phyloP scores from a whole-genome alignment of 75 land plant species.

The Pseudotsuga menziesii region DNA sequence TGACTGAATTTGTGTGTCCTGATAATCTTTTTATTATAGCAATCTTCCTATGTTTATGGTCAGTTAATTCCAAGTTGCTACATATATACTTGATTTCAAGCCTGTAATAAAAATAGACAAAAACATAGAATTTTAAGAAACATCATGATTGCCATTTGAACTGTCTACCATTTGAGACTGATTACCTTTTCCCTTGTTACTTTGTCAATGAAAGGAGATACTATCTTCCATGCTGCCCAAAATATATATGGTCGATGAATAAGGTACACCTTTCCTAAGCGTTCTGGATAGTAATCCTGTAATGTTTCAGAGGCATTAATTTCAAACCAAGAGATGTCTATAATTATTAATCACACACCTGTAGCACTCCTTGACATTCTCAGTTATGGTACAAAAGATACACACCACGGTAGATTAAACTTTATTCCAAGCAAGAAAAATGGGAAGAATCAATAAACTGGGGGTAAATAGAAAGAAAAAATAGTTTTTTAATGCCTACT shows the following conservation, averaged over 20 bases:
- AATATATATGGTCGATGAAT: conserved; percentile 21
- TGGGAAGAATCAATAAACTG: too few relatives aligned
- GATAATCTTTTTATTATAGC: too few relatives aligned
- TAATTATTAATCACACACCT: too few relatives aligned
- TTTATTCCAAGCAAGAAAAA: too few relatives aligned
- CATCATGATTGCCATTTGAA: not conserved
- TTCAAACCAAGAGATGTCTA: not conserved
- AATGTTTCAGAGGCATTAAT: not conserved
- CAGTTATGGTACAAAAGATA: not conserved
- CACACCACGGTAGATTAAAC: too few relatives aligned
- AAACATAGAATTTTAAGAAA: not conserved
- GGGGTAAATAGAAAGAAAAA: too few relatives aligned
- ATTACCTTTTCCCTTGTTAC: conserved; percentile 19
- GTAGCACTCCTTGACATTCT: not conserved
- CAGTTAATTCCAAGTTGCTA: not conserved
- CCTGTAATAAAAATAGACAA: not conserved
- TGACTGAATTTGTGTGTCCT: too few relatives aligned
- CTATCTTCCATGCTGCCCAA: conserved; percentile 25
- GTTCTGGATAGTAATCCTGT: conserved; percentile 23
- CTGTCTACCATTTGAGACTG: not conserved
- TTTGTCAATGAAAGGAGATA: conserved; percentile 23
- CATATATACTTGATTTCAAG: not conserved
- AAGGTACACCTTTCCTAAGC: conserved; percentile 17
- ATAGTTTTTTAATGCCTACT: too few relatives aligned
- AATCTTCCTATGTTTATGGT: not conserved